Base-by-base conservation (phyloP, 306 rosid species). In the Rubus parviflorus region DNA sequence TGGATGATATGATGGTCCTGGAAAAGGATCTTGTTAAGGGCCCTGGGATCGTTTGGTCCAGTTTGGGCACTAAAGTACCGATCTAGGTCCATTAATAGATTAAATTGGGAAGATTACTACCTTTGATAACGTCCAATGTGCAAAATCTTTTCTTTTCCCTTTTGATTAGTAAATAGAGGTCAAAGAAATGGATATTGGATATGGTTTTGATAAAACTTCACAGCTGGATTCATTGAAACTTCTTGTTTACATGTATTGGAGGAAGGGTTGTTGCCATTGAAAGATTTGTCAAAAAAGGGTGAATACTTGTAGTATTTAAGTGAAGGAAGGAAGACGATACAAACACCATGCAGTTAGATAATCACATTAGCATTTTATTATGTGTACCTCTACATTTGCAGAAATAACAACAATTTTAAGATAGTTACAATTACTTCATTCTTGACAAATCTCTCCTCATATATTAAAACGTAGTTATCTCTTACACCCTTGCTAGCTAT, bases 321-420 rank as follows among this genome's bases (percentile, higher is more conserved):
- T 30, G 35, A 30, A 30, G n/a, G 45, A 70, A 5, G 30, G 43
- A 51, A 35, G 46, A 19, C 14, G 0, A 1, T 58, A 6, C 37
- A 62, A 51, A 49, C 19, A 35, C 58, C 5, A 0, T 71, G 76
- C 49, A 37, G 76, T 38, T 40, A 19, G 46, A 19, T 54, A 23
- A 48, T 54, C 12, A 72, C 51, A 40, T 54, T 72, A n/a, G 65
- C 22, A 72, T 12, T 72, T 72, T 54, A 23, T 72, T 54, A 20
- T 20, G 46, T 16, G 22, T 3, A 10, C 17, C 19, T 25, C 66
- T 23, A 25, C 13, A 6, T 37, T 16, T 70, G 30, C 45, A 49
- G 16, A 16, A 6, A 5, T 8, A 70, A 51, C 62, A 35, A 30
- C 8, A 51, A 0, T 47, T 30, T 8, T 13, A 70, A 9, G 75